phyloP scores from a whole-genome alignment of 805 yeast species.

The Zygosaccharomyces siamensis region DNA sequence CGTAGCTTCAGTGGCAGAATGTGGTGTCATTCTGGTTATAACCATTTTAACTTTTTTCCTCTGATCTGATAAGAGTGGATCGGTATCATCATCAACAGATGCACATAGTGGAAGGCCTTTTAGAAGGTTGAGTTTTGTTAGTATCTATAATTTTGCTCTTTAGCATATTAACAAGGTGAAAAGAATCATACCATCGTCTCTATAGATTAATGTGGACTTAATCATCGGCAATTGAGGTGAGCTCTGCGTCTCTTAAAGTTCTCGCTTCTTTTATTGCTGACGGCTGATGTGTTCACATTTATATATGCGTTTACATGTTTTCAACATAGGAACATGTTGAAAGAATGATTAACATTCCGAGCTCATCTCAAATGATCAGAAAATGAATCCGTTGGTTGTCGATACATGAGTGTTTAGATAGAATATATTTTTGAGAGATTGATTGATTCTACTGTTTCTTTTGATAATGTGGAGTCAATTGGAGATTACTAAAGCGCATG shows the following conservation, averaged over 20 bases:
- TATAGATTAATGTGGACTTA: slow-evolving; percentile 58
- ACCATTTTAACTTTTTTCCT: slow-evolving; percentile 80
- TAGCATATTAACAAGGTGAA: not conserved
- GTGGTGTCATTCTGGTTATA: slow-evolving; percentile 66
- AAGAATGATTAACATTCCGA: not conserved
- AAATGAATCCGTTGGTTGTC: not conserved
- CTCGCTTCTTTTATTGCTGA: not conserved
- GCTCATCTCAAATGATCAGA: not conserved
- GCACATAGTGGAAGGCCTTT: slow-evolving; percentile 84
- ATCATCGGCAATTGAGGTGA: slow-evolving; percentile 42
- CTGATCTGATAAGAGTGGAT: slow-evolving; percentile 59
- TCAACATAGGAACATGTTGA: not conserved
- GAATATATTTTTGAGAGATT: no score
- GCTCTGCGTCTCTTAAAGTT: not conserved
- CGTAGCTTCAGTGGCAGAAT: slow-evolving; percentile 79
- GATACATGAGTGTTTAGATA: not conserved
- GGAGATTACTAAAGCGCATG: slow-evolving; percentile 57
- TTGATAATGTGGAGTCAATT: slow-evolving; percentile 34
- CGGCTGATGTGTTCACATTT: not conserved
- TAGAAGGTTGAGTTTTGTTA: not conserved
- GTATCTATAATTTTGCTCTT: not conserved
- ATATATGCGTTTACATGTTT: not conserved
- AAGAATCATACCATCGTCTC: slow-evolving; percentile 53
- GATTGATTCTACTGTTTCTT: not conserved
- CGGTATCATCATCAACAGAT: slow-evolving; percentile 77